phyloP scores from a whole-genome alignment of 805 yeast species.

The Spathaspora boniae region DNA sequence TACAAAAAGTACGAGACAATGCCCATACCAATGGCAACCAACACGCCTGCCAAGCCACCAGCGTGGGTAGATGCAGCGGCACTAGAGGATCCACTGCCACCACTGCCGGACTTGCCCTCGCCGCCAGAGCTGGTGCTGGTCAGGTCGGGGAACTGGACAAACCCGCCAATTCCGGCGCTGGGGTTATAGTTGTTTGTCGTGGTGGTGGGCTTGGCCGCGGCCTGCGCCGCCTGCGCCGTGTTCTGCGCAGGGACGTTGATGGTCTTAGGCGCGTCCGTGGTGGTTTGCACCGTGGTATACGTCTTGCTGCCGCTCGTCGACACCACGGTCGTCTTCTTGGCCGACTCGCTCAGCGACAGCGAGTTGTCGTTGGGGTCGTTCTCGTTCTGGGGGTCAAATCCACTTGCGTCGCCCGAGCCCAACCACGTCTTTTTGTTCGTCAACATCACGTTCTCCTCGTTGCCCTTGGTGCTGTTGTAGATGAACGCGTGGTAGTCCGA shows the following conservation, averaged over 20 bases:
- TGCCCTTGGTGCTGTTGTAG: slow-evolving; percentile 44
- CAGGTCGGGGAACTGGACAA: slow-evolving; percentile 28
- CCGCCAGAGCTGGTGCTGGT: slow-evolving; percentile 14
- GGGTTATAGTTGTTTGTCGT: slow-evolving; percentile 12
- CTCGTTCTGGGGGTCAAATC: slow-evolving; percentile 53
- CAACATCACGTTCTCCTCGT: slow-evolving; percentile 43
- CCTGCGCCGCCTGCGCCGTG: slow-evolving; percentile 12
- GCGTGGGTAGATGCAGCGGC: slow-evolving; percentile 5
- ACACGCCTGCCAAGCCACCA: slow-evolving; percentile 16
- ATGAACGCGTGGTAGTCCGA: slow-evolving; percentile 50
- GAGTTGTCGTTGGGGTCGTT: slow-evolving; percentile 8
- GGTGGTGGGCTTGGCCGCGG: slow-evolving; percentile 1
- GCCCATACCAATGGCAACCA: slow-evolving; percentile 20
- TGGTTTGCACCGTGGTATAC: slow-evolving; percentile 14
- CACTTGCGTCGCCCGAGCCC: slow-evolving; percentile 60
- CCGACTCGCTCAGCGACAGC: slow-evolving; percentile 10
- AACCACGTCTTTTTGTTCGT: slow-evolving; percentile 61
- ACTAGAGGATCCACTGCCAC: slow-evolving; percentile 11
- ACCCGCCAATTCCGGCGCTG: slow-evolving; percentile 31
- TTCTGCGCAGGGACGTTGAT: slow-evolving; percentile 12
- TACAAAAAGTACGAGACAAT: slow-evolving; percentile 13
- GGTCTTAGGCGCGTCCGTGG: slow-evolving; percentile 10
- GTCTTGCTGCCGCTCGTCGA: slow-evolving; percentile 18
- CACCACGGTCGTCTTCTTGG: slow-evolving; percentile 9
- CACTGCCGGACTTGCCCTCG: slow-evolving; percentile 5